phyloP scores from a whole-genome alignment of 495 filamentous ascomycete species.

The Eremomyces bilateralis region DNA sequence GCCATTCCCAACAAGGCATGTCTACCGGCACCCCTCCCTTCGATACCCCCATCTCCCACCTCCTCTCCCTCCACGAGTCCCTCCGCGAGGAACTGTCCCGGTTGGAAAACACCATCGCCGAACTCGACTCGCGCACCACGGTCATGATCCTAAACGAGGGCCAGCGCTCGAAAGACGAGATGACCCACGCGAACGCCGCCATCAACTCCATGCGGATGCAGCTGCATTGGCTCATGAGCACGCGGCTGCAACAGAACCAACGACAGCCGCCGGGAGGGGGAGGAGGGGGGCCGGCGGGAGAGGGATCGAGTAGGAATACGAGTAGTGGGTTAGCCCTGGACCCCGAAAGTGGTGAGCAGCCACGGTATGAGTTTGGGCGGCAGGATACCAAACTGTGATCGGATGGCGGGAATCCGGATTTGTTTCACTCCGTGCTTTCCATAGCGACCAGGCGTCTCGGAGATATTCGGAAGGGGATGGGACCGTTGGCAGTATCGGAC shows the following conservation, averaged over 20 bases:
- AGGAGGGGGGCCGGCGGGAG: not conserved
- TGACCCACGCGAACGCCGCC: constrained; percentile 42
- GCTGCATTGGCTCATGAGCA: constrained; percentile 45
- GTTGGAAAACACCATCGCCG: constrained; percentile 32
- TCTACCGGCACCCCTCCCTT: constrained; percentile 12
- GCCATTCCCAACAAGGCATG: constrained; percentile 6
- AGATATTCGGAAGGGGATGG: no score
- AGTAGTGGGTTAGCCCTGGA: no score
- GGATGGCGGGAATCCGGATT: no score
- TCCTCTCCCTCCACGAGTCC: constrained; percentile 45
- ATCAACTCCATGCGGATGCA: constrained; percentile 42
- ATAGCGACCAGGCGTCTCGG: no score
- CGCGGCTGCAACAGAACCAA: constrained; percentile 26
- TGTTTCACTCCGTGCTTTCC: no score
- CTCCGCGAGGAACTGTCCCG: constrained; percentile 41
- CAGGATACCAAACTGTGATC: no score
- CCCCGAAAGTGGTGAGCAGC: no score
- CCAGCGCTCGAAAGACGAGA: constrained; percentile 42
- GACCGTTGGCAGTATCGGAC: no score
- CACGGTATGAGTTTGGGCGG: no score
- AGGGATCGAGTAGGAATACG: no score
- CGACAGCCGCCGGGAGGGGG: constrained; percentile 1
- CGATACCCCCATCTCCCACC: constrained; percentile 30
- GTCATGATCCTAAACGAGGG: constrained; percentile 51
- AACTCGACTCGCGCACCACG: constrained; percentile 41